phyloP scores from a whole-genome alignment of 768 basidiomycete genomes.

The Lactifluus subvellereus region DNA sequence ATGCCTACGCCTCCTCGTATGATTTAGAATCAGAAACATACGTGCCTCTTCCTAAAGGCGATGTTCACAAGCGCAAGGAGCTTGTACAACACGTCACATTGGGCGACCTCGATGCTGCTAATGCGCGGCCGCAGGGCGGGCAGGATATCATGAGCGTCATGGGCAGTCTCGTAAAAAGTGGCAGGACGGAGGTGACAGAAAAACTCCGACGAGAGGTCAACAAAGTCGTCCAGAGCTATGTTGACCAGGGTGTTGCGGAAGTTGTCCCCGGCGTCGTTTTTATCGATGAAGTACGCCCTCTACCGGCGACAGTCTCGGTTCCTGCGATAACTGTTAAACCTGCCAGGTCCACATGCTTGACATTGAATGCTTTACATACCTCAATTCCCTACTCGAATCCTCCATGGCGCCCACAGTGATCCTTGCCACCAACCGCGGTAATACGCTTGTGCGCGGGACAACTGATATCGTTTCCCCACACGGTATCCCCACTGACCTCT shows the following conservation, averaged over 20 bases:
- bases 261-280: constrained; percentile 97
- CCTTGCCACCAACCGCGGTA: constrained; percentile 92
- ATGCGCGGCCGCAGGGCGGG: constrained; percentile 91
- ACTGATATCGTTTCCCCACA: constrained; percentile 88
- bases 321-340: background rate
- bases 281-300: constrained; percentile 81
- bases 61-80: constrained; percentile 94
- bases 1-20: constrained; percentile 95
- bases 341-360: constrained; percentile 97
- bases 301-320: background rate
- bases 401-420: constrained; percentile 98
- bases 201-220: constrained; percentile 94
- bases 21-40: constrained; percentile 99
- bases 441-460: constrained; percentile 88
- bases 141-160: constrained; percentile 99
- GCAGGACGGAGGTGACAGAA: constrained; percentile 94
- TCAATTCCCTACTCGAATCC: constrained; percentile 92
- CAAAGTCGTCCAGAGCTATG: constrained; percentile 95
- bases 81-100: constrained; percentile 93
- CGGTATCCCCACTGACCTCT: constrained; percentile 87
- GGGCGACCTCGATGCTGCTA: constrained; percentile 93
- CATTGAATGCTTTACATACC: constrained; percentile 98
- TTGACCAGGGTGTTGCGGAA: constrained; percentile 97
- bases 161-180: constrained; percentile 83
- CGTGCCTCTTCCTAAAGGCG: constrained; percentile 93